Evolutionary conservation across 177 flowering plant species (phyloP).

Genomic region (Vitis hybrid): DNA sequence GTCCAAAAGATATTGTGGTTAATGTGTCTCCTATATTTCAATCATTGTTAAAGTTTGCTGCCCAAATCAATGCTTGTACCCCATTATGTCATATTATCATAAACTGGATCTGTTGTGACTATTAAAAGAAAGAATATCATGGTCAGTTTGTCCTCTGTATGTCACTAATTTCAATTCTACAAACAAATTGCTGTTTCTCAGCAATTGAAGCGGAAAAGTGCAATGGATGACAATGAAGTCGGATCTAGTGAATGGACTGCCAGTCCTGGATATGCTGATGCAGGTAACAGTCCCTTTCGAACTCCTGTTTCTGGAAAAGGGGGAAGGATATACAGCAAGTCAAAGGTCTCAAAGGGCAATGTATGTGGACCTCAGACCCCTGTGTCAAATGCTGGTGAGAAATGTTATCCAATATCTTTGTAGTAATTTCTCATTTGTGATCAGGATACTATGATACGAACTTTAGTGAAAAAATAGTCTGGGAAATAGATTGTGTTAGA

Average conservation of each 20-base stretch:
- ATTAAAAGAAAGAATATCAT: not conserved
- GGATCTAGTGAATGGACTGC: constrained; percentile 51
- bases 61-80: not conserved
- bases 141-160: not conserved
- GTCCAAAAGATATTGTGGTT: no score
- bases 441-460: not conserved
- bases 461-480: not conserved
- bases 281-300: constrained; percentile 49
- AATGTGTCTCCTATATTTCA: not conserved
- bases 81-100: not conserved
- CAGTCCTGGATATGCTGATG: constrained; percentile 47
- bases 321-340: constrained; percentile 52
- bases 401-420: not conserved
- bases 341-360: constrained; percentile 56
- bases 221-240: constrained; percentile 44
- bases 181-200: constrained; percentile 11
- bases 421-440: not conserved
- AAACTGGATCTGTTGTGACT: not conserved
- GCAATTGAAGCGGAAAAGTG: constrained; percentile 71
- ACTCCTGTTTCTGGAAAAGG: constrained; percentile 82
- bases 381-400: constrained; percentile 65
- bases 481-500: not conserved
- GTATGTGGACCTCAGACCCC: constrained; percentile 74
- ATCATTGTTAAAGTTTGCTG: not conserved
- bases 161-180: not conserved